These are phyloP conservation scores for Myriangium duriaei DNA, from an alignment of 2,329 filamentous ascomycete species.

Conservation along the genomic window DNA sequence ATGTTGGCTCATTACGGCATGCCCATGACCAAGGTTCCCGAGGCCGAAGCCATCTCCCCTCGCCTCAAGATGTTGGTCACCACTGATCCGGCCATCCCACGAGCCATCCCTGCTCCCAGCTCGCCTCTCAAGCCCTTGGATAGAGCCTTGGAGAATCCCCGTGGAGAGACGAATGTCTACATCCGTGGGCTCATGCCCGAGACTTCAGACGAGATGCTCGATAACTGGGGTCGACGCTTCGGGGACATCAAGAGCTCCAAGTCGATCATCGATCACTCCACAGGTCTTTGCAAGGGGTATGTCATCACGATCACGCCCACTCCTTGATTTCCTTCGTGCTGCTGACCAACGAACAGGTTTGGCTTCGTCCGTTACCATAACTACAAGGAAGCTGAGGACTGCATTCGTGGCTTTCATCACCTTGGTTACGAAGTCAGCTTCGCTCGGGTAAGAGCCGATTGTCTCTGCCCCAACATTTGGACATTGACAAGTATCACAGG, in stretches of 20 bases:
- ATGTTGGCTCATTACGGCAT: conserved; percentile 33
- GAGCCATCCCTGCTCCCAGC: conserved; percentile 77
- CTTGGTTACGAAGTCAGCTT: conserved; percentile 97
- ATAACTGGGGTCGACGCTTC: conserved; percentile 73
- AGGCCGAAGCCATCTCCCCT: conserved; percentile 30
- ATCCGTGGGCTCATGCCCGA: conserved; percentile 92
- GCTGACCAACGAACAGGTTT: conserved; percentile 50
- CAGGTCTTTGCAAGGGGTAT: conserved; percentile 91
- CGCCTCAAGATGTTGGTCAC: conserved; percentile 36
- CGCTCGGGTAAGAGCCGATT: conserved; percentile 70
- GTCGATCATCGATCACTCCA: conserved; percentile 92
- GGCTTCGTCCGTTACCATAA: conserved; percentile 94
- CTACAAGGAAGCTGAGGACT: conserved; percentile 80
- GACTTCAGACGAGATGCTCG: conserved; percentile 82
- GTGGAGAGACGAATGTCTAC: conserved; percentile 94
- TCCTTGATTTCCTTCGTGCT: conserved; percentile 10
- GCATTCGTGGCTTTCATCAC: conserved; percentile 88
- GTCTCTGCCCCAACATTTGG: conserved; percentile 6
- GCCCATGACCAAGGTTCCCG: conserved; percentile 23
- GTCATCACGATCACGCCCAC: conserved; percentile 19
- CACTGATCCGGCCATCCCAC: conserved; percentile 71
- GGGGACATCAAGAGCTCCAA: conserved; percentile 94
- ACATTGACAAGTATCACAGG: conserved; percentile 39
- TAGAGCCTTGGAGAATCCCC: conserved; percentile 87
- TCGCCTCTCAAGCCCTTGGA: conserved; percentile 83